Conservation (phyloP, 768 basidiomycete species). For the Rhizopogon vinicolor region DNA sequence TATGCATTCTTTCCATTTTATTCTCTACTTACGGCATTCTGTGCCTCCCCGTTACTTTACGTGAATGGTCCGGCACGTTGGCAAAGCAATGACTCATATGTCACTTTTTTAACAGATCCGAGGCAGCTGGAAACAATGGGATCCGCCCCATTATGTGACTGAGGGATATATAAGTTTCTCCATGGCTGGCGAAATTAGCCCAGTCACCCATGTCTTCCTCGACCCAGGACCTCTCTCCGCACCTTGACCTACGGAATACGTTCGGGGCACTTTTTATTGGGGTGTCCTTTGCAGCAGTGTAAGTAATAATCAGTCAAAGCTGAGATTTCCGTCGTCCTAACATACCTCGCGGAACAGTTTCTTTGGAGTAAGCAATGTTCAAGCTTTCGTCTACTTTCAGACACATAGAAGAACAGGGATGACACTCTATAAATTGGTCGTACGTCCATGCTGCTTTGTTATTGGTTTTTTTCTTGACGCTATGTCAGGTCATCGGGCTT, state of each 20-base stretch:
- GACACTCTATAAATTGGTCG: background rate
- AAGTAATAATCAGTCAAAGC: background rate
- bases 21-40: too few species aligned
- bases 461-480: background rate
- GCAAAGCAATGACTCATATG: too few species aligned
- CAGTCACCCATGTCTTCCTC: background rate
- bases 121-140: too few species aligned
- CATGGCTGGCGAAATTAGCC: background rate
- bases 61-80: too few species aligned
- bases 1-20: too few species aligned
- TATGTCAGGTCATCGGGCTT: slow-evolving; percentile 3
- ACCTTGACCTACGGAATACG: background rate
- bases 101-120: too few species aligned
- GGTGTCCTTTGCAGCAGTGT: background rate
- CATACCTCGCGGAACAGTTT: background rate
- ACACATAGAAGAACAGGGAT: background rate
- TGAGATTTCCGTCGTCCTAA: background rate
- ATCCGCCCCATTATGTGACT: too few species aligned
- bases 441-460: background rate
- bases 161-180: too few species aligned
- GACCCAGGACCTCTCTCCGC: background rate
- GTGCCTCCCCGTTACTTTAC: too few species aligned
- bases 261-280: background rate
- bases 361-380: background rate
- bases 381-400: background rate